Evolutionary conservation across 2,329 filamentous ascomycete genomes (phyloP).

Genomic region (Claviceps spartinae): DNA sequence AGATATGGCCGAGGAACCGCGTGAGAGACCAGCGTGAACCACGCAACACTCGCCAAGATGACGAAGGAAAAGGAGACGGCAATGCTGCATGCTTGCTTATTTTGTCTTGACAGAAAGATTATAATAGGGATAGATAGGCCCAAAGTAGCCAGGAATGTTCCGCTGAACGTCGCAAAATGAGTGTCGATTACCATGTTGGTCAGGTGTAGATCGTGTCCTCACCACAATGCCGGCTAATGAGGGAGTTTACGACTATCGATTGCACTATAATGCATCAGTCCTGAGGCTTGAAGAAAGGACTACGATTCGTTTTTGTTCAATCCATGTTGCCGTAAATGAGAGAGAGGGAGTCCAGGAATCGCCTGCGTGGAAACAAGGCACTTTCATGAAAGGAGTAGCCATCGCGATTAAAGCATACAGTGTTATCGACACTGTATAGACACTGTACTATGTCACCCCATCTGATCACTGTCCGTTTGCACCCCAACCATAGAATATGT

Average conservation of each 20-base stretch:
- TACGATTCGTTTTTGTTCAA: neutral
- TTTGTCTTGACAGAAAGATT: neutral
- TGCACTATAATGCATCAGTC: neutral
- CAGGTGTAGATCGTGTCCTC: neutral
- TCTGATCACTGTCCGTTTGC: too few species aligned
- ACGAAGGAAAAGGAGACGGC: conserved; percentile 5
- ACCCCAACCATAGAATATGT: too few species aligned
- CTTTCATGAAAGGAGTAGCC: neutral
- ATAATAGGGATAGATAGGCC: conserved; percentile 4
- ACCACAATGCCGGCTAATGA: neutral
- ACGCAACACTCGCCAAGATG: conserved; percentile 9
- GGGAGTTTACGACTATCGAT: neutral
- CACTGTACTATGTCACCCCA: neutral
- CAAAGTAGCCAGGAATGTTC: conserved; percentile 2
- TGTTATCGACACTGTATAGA: neutral
- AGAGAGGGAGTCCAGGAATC: neutral
- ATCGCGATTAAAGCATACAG: neutral
- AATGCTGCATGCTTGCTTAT: neutral
- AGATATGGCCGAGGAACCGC: conserved; percentile 40
- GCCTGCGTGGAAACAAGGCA: neutral
- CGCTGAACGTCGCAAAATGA: neutral
- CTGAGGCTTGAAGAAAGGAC: neutral
- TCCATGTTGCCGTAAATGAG: neutral
- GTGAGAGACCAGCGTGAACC: conserved; percentile 13
- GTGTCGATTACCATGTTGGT: neutral